Conservation (phyloP, 2,329 filamentous ascomycete species). For the Fusarium floridanum region DNA sequence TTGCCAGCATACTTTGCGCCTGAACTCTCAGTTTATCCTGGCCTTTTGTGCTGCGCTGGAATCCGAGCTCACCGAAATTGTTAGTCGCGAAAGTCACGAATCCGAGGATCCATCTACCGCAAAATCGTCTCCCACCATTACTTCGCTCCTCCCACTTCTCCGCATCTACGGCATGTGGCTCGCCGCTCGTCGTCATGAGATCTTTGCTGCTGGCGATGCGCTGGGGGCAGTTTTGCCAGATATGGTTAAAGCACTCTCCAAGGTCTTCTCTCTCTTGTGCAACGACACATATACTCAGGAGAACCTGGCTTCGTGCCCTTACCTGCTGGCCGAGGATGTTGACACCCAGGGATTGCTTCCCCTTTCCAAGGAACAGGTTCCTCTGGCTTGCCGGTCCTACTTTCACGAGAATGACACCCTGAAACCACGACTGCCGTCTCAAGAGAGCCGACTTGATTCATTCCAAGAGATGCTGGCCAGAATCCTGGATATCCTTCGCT, state of each 20-base stretch:
- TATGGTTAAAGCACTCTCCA: constrained; percentile 61
- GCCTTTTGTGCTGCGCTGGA: constrained; percentile 78
- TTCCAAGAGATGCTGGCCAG: constrained; percentile 59
- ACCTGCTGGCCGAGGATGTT: constrained; percentile 66
- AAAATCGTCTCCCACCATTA: constrained; percentile 54
- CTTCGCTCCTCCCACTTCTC: constrained; percentile 63
- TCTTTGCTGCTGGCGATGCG: constrained; percentile 60
- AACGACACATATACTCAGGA: constrained; percentile 56
- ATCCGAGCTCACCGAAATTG: constrained; percentile 73
- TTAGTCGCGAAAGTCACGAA: constrained; percentile 39
- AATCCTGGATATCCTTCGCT: constrained; percentile 62
- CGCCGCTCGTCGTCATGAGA: constrained; percentile 59
- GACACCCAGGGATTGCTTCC: constrained; percentile 60
- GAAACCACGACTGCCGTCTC: constrained; percentile 56
- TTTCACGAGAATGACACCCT: constrained; percentile 50
- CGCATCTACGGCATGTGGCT: constrained; percentile 69
- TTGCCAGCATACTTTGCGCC: constrained; percentile 76
- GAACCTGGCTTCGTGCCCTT: constrained; percentile 57
- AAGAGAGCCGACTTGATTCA: constrained; percentile 48
- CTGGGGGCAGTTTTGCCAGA: constrained; percentile 60
- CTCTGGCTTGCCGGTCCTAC: constrained; percentile 56
- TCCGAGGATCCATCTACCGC: constrained; percentile 41
- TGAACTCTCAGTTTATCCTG: constrained; percentile 84
- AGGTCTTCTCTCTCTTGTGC: constrained; percentile 63
- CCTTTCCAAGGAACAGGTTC: constrained; percentile 55